phyloP scores from a whole-genome alignment of 371 early-diverging fungal genomes.

The Dichotomocladium elegans region DNA sequence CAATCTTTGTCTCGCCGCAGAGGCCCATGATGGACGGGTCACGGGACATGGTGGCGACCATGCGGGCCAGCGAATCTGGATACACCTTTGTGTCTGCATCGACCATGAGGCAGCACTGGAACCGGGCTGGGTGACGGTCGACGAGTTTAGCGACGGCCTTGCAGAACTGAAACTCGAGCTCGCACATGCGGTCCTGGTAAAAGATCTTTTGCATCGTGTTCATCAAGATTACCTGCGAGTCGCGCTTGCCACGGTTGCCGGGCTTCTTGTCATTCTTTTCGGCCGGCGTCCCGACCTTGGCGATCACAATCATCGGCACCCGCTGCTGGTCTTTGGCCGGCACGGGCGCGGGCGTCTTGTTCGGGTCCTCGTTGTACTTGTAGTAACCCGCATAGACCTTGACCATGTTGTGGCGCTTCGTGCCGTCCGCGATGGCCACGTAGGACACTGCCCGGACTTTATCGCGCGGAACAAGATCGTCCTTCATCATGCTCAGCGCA shows the following conservation, averaged over 20 bases:
- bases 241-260: slow-evolving; percentile 55
- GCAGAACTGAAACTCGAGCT: slow-evolving; percentile 94
- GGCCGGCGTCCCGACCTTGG: slow-evolving; percentile 78
- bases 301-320: slow-evolving; percentile 68
- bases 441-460: slow-evolving; percentile 66
- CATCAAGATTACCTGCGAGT: slow-evolving; percentile 80
- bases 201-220: slow-evolving; percentile 86
- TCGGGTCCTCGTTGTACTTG: slow-evolving; percentile 41
- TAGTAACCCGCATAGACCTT: slow-evolving; percentile 84
- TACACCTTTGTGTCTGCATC: slow-evolving; percentile 96
- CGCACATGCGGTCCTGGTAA: slow-evolving; percentile 93
- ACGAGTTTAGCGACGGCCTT: slow-evolving; percentile 81
- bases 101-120: slow-evolving; percentile 92
- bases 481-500: slow-evolving; percentile 72
- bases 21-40: slow-evolving; percentile 80
- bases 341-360: slow-evolving; percentile 22
- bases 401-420: slow-evolving; percentile 87
- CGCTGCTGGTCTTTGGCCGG: slow-evolving; percentile 44
- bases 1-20: slow-evolving; percentile 88
- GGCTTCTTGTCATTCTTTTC: slow-evolving; percentile 56
- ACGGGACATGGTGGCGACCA: slow-evolving; percentile 77
- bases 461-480: slow-evolving; percentile 55
- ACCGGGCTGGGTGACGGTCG: slow-evolving; percentile 79
- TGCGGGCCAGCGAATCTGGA: slow-evolving; percentile 74
- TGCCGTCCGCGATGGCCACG: slow-evolving; percentile 85